Conservation (phyloP, 2,329 filamentous ascomycete genomes). For the Canariomyces notabilis region DNA sequence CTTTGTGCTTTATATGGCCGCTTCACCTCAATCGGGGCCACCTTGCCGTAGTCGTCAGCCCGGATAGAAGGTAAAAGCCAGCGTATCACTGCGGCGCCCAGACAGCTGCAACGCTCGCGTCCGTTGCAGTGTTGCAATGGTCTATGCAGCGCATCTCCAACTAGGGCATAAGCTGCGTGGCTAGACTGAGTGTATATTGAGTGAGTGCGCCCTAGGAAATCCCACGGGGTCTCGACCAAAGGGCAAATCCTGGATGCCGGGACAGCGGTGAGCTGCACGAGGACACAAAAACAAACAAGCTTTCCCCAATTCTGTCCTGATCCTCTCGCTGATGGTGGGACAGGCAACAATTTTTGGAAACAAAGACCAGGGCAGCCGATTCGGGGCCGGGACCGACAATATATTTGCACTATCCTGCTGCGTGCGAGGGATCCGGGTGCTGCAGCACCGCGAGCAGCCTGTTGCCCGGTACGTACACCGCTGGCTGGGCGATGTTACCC, state of each 20-base stretch:
- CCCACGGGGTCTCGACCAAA: too few relatives aligned
- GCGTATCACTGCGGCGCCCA: conserved; percentile 13
- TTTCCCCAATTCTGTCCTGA: too few relatives aligned
- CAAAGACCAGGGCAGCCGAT: conserved; percentile 5
- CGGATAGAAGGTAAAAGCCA: conserved; percentile 2
- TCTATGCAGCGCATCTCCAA: conserved; percentile 22
- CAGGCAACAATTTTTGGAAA: conserved; percentile 16
- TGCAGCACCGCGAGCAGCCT: too few relatives aligned
- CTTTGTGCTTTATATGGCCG: conserved; percentile 15
- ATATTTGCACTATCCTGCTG: conserved; percentile 18
- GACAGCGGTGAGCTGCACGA: not conserved
- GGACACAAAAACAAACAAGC: conserved; percentile 4
- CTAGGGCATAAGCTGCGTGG: conserved; percentile 7
- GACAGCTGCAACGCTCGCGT: conserved; percentile 11
- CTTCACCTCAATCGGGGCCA: too few relatives aligned
- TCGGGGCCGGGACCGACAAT: conserved; percentile 17
- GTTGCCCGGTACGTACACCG: too few relatives aligned
- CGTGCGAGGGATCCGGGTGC: not conserved
- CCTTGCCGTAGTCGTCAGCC: too few relatives aligned
- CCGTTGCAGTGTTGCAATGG: conserved; percentile 23
- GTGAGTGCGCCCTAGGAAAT: too few relatives aligned
- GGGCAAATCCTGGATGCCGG: conserved; percentile 12
- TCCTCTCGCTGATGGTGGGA: too few relatives aligned
- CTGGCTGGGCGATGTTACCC: too few relatives aligned
- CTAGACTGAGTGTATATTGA: too few relatives aligned